Conservation (phyloP, 2,329 filamentous ascomycete species). For the Gnomoniopsis smithogilvyi region DNA sequence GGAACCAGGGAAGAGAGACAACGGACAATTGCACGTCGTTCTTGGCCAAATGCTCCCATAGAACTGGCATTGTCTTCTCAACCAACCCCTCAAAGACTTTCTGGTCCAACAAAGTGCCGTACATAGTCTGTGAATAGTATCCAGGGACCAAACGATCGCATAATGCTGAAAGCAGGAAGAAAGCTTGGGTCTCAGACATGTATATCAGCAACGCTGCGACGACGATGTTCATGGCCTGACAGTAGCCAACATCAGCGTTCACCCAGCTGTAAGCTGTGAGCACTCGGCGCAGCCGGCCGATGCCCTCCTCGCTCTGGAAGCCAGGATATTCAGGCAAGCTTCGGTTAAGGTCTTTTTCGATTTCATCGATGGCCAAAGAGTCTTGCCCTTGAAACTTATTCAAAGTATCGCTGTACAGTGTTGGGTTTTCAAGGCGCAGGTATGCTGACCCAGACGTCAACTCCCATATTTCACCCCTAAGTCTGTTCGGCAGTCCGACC, state of each 20-base stretch:
- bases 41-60: conserved; percentile 97
- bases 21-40: conserved; percentile 96
- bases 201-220: conserved; percentile 98
- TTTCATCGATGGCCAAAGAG: conserved; percentile 96
- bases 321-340: conserved; percentile 96
- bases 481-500: conserved; percentile 87
- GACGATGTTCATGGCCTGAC: conserved; percentile 99
- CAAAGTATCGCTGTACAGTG: conserved; percentile 79
- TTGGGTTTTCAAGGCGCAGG: conserved; percentile 80
- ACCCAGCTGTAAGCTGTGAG: conserved; percentile 98
- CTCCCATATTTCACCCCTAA: conserved; percentile 96
- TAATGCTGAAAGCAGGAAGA: conserved; percentile 85
- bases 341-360: conserved; percentile 96
- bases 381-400: conserved; percentile 79
- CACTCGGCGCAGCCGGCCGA: conserved; percentile 82
- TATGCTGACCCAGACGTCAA: conserved; percentile 89
- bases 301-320: conserved; percentile 94
- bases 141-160: conserved; percentile 92
- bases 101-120: conserved; percentile 93
- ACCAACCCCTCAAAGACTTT: conserved; percentile 96
- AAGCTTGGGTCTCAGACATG: conserved; percentile 94
- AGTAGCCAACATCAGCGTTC: conserved; percentile 93
- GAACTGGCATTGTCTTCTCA: conserved; percentile 97
- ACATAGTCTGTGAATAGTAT: conserved; percentile 99
- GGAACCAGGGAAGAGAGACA: conserved; percentile 95